These are phyloP conservation scores for Candida easanensis DNA, from an alignment of 805 yeast species.

Conservation along the genomic window DNA sequence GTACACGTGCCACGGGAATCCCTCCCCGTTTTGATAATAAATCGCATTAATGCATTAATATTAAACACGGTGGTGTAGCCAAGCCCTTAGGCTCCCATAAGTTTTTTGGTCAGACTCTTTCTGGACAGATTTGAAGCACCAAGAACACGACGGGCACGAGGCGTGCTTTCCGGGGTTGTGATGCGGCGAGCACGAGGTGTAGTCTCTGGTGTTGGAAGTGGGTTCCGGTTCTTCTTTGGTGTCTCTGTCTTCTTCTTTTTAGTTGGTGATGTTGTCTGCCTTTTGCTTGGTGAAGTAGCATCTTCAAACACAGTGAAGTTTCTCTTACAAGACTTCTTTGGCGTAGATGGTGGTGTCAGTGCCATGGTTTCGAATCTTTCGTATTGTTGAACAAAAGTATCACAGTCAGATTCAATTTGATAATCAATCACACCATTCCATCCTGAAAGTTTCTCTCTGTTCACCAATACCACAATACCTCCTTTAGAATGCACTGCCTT, in stretches of 20 bases:
- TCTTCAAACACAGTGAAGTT: slow-evolving; percentile 7
- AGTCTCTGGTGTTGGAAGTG: background rate
- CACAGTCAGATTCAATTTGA: slow-evolving; percentile 79
- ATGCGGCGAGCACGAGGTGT: too few species aligned
- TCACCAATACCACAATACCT: slow-evolving; percentile 76
- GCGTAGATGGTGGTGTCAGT: slow-evolving; percentile 33
- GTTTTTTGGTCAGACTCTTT: background rate
- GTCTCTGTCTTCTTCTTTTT: too few species aligned
- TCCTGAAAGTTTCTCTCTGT: slow-evolving; percentile 59
- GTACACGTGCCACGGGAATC: too few species aligned
- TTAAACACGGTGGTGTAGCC: too few species aligned
- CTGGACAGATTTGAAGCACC: background rate
- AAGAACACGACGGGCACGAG: background rate
- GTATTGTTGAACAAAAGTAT: slow-evolving; percentile 58
- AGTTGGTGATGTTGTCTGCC: too few species aligned
- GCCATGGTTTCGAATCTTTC: slow-evolving; percentile 20
- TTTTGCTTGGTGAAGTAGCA: background rate
- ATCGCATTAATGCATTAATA: too few species aligned
- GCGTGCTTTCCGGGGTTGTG: too few species aligned
- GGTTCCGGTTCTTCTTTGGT: background rate
- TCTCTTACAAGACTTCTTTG: slow-evolving; percentile 20
- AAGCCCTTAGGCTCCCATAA: background rate
- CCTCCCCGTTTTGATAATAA: too few species aligned
- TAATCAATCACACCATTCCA: slow-evolving; percentile 79
- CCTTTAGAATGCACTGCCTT: slow-evolving; percentile 70